phyloP scores from a whole-genome alignment of 2,329 filamentous ascomycete genomes.

The Graphium sp. region DNA sequence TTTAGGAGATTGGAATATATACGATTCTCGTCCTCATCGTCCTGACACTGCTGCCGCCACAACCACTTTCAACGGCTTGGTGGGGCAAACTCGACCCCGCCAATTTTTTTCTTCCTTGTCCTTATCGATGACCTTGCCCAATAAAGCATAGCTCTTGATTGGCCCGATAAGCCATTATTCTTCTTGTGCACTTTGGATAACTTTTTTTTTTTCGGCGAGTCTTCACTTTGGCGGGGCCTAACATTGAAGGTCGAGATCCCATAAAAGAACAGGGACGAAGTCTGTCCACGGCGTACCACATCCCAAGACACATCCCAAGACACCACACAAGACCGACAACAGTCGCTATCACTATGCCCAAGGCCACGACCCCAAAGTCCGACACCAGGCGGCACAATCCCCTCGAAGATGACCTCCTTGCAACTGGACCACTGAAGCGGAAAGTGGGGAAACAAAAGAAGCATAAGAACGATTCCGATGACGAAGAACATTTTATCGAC shows the following conservation, averaged over 20 bases:
- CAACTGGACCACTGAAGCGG: constrained; percentile 53
- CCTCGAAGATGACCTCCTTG: constrained; percentile 71
- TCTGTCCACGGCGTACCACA: background rate
- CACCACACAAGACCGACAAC: background rate
- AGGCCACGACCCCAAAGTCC: constrained; percentile 44
- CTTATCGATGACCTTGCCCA: too few relatives aligned
- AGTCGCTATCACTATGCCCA: constrained; percentile 58
- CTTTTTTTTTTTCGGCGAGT: background rate
- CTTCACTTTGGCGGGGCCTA: too few relatives aligned
- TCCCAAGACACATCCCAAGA: constrained; percentile 9
- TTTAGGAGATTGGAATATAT: too few relatives aligned
- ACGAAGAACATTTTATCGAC: constrained; percentile 62
- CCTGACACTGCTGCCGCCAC: too few relatives aligned
- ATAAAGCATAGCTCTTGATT: too few relatives aligned
- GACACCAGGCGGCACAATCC: constrained; percentile 67
- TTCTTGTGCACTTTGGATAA: background rate
- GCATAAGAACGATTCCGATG: constrained; percentile 42
- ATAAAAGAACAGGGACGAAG: background rate
- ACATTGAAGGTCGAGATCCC: background rate
- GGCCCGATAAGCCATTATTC: too few relatives aligned
- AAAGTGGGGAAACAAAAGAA: constrained; percentile 56
- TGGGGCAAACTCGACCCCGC: too few relatives aligned
- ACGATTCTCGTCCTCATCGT: too few relatives aligned
- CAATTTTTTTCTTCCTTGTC: too few relatives aligned
- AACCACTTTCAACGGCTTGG: too few relatives aligned